phyloP scores from a whole-genome alignment of 305 asterid species.

The Withania somnifera region DNA sequence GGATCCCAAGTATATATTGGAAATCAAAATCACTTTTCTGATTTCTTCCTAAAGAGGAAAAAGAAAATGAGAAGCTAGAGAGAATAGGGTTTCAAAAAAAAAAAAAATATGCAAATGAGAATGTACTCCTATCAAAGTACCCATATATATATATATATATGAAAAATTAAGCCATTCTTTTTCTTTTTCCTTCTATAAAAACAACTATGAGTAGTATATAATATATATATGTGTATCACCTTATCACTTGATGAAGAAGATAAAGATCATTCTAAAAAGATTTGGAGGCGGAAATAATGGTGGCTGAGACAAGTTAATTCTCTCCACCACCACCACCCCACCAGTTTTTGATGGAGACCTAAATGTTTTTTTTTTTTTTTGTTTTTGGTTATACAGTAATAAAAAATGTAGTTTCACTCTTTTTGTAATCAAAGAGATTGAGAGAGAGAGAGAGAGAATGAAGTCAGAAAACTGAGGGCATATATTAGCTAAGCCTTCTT shows the following conservation, averaged over 20 bases:
- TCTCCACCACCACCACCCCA: constrained; percentile 28
- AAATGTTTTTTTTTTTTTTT: not conserved
- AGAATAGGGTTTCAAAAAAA: constrained; percentile 1
- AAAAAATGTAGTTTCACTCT: not conserved
- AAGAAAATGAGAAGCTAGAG: constrained; percentile 6
- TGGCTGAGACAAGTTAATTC: constrained; percentile 14
- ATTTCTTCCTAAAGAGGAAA: not conserved
- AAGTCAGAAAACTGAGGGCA: constrained; percentile 18
- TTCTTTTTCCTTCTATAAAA: not conserved
- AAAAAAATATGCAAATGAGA: not conserved
- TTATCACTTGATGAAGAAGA: constrained; percentile 18
- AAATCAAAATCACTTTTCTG: not conserved
- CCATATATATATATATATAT: too few relatives aligned
- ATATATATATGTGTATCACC: constrained; percentile 1
- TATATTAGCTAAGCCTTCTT: constrained; percentile 19
- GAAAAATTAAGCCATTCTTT: not conserved
- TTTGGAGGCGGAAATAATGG: constrained; percentile 28
- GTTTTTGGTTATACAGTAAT: too few relatives aligned
- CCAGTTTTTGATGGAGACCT: constrained; percentile 45
- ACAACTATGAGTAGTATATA: not conserved
- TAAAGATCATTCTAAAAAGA: not conserved
- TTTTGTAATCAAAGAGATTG: not conserved
- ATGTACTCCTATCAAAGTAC: not conserved
- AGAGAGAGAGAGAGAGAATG: not conserved
- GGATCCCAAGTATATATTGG: constrained; percentile 29